These are phyloP conservation scores for Strobilomyces confusus DNA, from an alignment of 768 basidiomycete species.

Conservation along the genomic window DNA sequence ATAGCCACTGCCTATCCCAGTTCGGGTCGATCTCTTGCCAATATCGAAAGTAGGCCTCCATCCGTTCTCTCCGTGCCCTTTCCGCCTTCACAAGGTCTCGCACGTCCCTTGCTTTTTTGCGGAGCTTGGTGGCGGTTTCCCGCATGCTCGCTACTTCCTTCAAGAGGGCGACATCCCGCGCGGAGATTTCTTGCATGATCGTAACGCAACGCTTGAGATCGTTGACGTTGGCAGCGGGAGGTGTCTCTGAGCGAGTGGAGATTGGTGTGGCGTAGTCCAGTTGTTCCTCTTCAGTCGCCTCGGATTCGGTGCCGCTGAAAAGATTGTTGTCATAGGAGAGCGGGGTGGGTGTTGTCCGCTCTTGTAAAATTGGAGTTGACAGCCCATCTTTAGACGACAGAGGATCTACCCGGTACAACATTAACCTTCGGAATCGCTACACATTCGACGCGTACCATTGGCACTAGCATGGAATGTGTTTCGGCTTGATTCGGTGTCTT, in stretches of 20 bases:
- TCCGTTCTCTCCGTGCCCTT: slow-evolving; percentile 22
- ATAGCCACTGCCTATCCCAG: slow-evolving; percentile 28
- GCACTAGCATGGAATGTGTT: neutral
- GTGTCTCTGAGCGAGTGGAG: slow-evolving; percentile 24
- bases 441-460: neutral
- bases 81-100: slow-evolving; percentile 24
- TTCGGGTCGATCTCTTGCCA: slow-evolving; percentile 24
- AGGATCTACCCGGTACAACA: neutral
- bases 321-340: slow-evolving; percentile 4
- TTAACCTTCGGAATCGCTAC: neutral
- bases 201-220: slow-evolving; percentile 22
- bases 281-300: slow-evolving; percentile 19
- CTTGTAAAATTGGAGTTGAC: neutral
- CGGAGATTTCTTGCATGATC: slow-evolving; percentile 26
- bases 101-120: slow-evolving; percentile 19
- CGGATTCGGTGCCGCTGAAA: slow-evolving; percentile 24
- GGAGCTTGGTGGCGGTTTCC: slow-evolving; percentile 16
- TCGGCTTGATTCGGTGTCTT: neutral
- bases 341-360: neutral
- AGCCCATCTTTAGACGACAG: no score
- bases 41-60: slow-evolving; percentile 26
- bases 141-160: slow-evolving; percentile 5
- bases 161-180: slow-evolving; percentile 16
- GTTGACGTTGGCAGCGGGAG: slow-evolving; percentile 10
- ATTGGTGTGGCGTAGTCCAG: slow-evolving; percentile 18